Base-by-base conservation (phyloP, 169 alveolate genomes). In the Plasmodium vivax region DNA sequence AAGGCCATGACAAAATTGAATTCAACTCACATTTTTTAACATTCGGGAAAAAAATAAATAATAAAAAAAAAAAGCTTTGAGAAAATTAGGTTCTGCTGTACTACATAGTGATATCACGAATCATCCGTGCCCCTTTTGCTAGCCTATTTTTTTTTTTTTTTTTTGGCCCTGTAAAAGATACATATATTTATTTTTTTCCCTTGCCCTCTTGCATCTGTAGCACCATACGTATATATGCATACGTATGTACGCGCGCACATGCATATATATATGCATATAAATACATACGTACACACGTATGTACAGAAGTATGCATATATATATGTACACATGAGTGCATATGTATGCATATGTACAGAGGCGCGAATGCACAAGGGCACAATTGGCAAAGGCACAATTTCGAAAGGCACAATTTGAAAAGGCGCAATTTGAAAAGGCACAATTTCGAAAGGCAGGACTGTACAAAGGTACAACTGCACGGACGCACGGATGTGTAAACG, bases 291-390 rank as follows among this genome's bases (percentile, higher is more conserved):
- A 23, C 27, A 23, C 27, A 23, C 27, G 27, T 36, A 80, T 80
- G 58, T 80, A 16, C 71, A 80, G 2, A 80, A 43, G 8, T 41
- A n/a, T 82, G 77, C 47, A 82, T 82, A 54, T 80, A 9, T 80
- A 80, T 27, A 80, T 80, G 58, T 80, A 16, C 71, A 80, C 8
- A 80, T 80, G 8, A 79, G 36, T 82, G 77, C 47, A 82, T 82
- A 54, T 80, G 27, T 80, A 80, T 27, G 71, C 51, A 54, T 54
- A 45, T 45, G 90, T 27, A 68, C 27, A 68, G 10, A 9, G 38
- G 38, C 38, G n/a, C 43, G 27, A 56, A 6, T 56, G 72, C 14
- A 56, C 72, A 56, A 56, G 3, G n/a, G 72, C 27, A 56, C 27
- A n/a, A 56, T 16, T n/a, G 23, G 12, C 10, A 38, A 38, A 38